Conservation (phyloP, 108 stramenopile species). For the Cyclostephanos tholiformis region DNA sequence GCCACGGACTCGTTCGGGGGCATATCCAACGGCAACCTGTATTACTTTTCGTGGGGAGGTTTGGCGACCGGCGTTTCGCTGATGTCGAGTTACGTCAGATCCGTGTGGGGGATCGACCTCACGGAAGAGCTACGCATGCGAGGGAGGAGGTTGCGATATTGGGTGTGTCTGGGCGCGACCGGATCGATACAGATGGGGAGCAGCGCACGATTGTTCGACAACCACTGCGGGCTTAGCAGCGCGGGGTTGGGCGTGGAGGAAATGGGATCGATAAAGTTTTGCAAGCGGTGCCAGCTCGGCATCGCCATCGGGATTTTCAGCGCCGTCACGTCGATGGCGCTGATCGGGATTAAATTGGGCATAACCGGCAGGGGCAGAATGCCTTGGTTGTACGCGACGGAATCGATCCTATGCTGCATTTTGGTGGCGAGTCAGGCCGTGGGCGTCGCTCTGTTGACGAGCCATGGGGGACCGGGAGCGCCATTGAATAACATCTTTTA, state of each 20-base stretch:
- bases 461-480: constrained; percentile 68
- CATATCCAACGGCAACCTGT: constrained; percentile 81
- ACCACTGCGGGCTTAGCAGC: constrained; percentile 48
- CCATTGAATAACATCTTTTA: constrained; percentile 84
- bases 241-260: constrained; percentile 15
- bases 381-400: constrained; percentile 62
- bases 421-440: constrained; percentile 60
- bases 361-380: constrained; percentile 39
- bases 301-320: constrained; percentile 67
- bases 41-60: constrained; percentile 86
- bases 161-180: constrained; percentile 55
- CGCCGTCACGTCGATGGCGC: constrained; percentile 47
- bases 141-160: constrained; percentile 59
- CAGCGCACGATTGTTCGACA: constrained; percentile 69
- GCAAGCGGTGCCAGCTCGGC: constrained; percentile 71
- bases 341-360: constrained; percentile 73
- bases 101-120: constrained; percentile 71
- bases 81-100: constrained; percentile 57
- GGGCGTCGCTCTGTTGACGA: constrained; percentile 64
- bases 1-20: constrained; percentile 50
- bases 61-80: constrained; percentile 67
- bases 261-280: constrained; percentile 45
- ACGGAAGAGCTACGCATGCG: constrained; percentile 63
- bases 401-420: constrained; percentile 56
- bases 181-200: constrained; percentile 80